Evolutionary conservation across 2,329 filamentous ascomycete species (phyloP).

Genomic region (Xylaria multiplex): DNA sequence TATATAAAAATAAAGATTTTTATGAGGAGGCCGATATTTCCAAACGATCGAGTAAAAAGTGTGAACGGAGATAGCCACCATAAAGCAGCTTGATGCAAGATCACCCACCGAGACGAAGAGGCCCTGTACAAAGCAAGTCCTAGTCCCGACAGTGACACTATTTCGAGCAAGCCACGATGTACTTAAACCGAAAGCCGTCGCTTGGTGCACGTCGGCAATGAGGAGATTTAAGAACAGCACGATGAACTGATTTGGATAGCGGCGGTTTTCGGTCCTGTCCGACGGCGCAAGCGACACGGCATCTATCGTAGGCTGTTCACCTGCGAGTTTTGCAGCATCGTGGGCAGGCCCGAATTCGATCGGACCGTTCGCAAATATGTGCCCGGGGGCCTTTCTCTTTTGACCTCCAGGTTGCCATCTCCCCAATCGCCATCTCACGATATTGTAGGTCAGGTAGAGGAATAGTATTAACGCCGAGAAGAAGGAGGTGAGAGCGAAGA

Average conservation of each 20-base stretch:
- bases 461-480: conserved; percentile 49
- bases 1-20: conserved; percentile 61
- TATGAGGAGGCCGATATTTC: conserved; percentile 61
- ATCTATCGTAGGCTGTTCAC: conserved; percentile 19
- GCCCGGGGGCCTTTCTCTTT: conserved; percentile 23
- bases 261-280: neutral
- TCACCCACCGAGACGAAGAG: conserved; percentile 75
- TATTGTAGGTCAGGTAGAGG: conserved; percentile 50
- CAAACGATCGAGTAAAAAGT: conserved; percentile 72
- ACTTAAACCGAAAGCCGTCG: conserved; percentile 71
- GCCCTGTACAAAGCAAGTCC: conserved; percentile 71
- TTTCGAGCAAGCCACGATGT: conserved; percentile 66
- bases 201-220: conserved; percentile 74
- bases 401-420: neutral
- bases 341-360: conserved; percentile 39
- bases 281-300: conserved; percentile 27
- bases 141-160: conserved; percentile 62
- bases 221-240: conserved; percentile 76
- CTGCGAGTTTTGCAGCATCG: conserved; percentile 28
- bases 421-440: conserved; percentile 50
- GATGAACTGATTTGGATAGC: conserved; percentile 70
- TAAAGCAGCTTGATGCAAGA: conserved; percentile 73
- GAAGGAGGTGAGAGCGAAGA: conserved; percentile 53
- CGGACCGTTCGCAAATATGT: conserved; percentile 28
- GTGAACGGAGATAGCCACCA: conserved; percentile 72